phyloP scores from a whole-genome alignment of 768 basidiomycete species.

The Kwoniella mangroviensis region DNA sequence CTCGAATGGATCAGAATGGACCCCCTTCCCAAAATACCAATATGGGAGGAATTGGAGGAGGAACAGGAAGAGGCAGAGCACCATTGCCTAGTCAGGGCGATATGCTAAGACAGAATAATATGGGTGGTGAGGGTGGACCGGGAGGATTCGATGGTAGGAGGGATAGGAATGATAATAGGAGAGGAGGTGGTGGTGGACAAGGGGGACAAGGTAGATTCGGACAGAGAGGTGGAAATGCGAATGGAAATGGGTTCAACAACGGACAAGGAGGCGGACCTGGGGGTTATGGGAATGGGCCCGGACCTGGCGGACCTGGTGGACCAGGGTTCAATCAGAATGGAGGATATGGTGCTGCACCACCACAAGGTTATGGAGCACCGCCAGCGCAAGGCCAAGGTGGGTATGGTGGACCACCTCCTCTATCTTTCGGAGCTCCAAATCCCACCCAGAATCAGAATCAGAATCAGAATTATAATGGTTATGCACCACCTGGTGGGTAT shows the following conservation, averaged over 20 bases:
- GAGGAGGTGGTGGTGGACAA: neutral
- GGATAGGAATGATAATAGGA: neutral
- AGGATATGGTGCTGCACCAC: constrained; percentile 5
- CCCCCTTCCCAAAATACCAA: neutral
- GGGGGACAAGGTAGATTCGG: constrained; percentile 4
- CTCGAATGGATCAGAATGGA: constrained; percentile 2
- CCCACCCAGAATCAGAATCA: no score
- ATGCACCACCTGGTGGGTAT: constrained; percentile 16
- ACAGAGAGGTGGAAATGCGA: neutral
- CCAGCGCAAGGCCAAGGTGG: no score
- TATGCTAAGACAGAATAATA: constrained; percentile 56
- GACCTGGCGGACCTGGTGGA: constrained; percentile 16
- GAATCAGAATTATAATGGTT: neutral
- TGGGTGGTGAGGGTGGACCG: neutral
- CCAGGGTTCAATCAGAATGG: constrained; percentile 13
- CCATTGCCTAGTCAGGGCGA: constrained; percentile 65
- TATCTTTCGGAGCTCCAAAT: neutral
- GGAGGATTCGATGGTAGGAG: constrained; percentile 2
- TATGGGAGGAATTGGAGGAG: neutral
- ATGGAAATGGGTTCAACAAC: neutral
- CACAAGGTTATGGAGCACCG: constrained; percentile 2
- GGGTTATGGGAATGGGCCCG: neutral
- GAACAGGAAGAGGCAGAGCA: constrained; percentile 46
- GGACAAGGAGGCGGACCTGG: neutral
- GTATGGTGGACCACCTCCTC: neutral